Conservation (phyloP, 1,284 basidiomycete species). For the Tilletia walkeri region DNA sequence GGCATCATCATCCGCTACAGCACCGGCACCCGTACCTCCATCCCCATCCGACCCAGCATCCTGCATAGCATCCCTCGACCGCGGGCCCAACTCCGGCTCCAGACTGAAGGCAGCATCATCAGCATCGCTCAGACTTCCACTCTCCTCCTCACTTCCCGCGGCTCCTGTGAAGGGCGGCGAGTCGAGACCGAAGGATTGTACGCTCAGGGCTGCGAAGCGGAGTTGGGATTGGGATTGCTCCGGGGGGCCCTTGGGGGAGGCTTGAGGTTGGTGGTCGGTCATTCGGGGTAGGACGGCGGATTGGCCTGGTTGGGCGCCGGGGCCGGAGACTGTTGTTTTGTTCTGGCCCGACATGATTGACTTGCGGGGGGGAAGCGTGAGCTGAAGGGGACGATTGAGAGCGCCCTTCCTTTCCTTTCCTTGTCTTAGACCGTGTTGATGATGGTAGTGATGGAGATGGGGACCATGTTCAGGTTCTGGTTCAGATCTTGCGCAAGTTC, state of each 20-base stretch:
- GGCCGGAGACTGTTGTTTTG: conserved; percentile 6
- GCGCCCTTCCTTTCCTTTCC: too few relatives aligned
- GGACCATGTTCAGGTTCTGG: not conserved
- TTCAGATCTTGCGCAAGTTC: too few relatives aligned
- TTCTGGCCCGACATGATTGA: not conserved
- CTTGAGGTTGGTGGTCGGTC: conserved; percentile 31
- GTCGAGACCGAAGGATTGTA: conserved; percentile 53
- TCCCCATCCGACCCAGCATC: not conserved
- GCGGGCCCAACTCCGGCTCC: not conserved
- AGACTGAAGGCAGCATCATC: conserved; percentile 23
- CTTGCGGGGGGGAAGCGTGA: not conserved
- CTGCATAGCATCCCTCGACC: not conserved
- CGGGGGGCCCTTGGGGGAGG: conserved; percentile 39
- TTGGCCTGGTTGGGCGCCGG: not conserved
- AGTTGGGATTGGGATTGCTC: conserved; percentile 38
- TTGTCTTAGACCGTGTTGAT: not conserved
- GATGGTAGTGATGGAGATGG: not conserved
- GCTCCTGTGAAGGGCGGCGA: conserved; percentile 53
- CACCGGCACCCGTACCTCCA: too few relatives aligned
- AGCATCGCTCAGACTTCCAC: conserved; percentile 20
- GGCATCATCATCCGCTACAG: too few relatives aligned
- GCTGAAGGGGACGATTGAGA: too few relatives aligned
- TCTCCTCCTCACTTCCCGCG: conserved; percentile 26
- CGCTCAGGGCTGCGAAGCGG: conserved; percentile 49
- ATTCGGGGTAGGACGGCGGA: conserved; percentile 37